Percentiles rank a stretch among this genome's conserved stretches.
Evolutionary conservation across 1,139 yeast genomes (phyloP).

Genomic region (Kodamaea anthophila): DNA sequence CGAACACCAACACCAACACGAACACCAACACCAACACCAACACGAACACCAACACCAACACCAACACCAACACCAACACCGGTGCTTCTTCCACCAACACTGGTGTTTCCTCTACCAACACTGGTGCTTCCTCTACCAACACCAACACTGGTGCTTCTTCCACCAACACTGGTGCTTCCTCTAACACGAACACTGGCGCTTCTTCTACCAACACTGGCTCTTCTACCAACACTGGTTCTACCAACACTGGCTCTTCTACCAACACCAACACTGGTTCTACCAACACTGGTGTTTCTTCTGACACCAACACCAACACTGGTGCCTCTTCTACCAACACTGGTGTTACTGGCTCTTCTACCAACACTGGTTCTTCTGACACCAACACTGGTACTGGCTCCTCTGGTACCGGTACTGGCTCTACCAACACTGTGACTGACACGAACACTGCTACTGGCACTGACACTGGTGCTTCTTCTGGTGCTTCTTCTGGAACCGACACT

Average conservation of each 20-base stretch:
- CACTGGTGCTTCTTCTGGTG: constrained; percentile 2
- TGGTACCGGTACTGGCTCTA: constrained; percentile 4
- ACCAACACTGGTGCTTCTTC: constrained; percentile 10
- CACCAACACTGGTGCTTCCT: constrained; percentile 5
- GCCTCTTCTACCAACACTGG: constrained; percentile 4
- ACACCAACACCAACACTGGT: constrained; percentile 8
- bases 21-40: constrained; percentile 5
- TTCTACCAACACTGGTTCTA: constrained; percentile 7
- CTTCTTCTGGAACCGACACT: constrained; percentile 10
- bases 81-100: constrained; percentile 4
- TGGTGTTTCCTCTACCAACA: constrained; percentile 7
- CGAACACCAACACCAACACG: constrained; percentile 8
- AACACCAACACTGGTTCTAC: constrained; percentile 6
- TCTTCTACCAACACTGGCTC: constrained; percentile 9
- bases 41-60: constrained; percentile 7
- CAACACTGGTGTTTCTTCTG: constrained; percentile 7
- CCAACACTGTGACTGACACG: constrained; percentile 4
- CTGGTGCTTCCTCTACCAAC: constrained; percentile 6
- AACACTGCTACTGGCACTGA: constrained; percentile 8
- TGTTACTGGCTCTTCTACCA: constrained; percentile 8
- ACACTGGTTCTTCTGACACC: constrained; percentile 5
- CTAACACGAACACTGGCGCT: constrained; percentile 7
- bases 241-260: constrained; percentile 8
- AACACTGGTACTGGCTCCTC: constrained; percentile 1
- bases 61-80: constrained; percentile 9